Evolutionary conservation across 2,329 filamentous ascomycete species (phyloP), one percentile per base, ranked within the genome.

Genomic region (Lojkania enalia): DNA sequence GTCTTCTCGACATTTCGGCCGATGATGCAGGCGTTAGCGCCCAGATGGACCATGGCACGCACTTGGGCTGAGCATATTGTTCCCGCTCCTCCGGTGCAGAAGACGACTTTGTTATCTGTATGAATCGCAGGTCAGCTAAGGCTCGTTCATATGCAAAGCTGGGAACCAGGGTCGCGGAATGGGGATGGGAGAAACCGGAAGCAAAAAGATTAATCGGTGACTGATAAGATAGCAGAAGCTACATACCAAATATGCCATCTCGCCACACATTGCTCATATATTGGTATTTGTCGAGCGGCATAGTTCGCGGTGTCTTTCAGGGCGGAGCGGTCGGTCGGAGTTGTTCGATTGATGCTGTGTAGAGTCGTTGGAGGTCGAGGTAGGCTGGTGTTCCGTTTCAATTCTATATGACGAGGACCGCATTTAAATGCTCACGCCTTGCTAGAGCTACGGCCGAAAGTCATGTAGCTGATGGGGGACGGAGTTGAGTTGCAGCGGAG

Each of bases 41-140:
- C 94, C 5, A 99, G 83, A 51, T 91, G 82, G 18, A 99, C 90
- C 48, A 99, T 77, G 3, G 94, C 94, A 54, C 90, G 83, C 21
- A 95, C 94, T 75, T 97, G 94, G 43, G 88, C 90, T 60, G 87
- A 94, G 76, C 94, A 96, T 64, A 99, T 97, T 19, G 87, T 86
- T 43, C 94, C 92, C 4, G 90, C 90, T 40, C 94, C 94, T 46
- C 94, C 94, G 3, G 94, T 99, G 63, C 95, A 95, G 72, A 97
- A 96, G 57, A 92, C 82, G 33, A 97, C 91, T 63, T 94, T 92
- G 66, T 86, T 84, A 52, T 86, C 89, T 95, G 60, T 11, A 21
- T 20, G 21, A 30, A 25, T 15, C 20, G 18, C 14, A 2, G 21
- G 40, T 54, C 23, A 54, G 51, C 33, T 40, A 35, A 19, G 19